Evolutionary conservation across 768 basidiomycete genomes (phyloP).

Genomic region (Leccinellum rugosiceps): DNA sequence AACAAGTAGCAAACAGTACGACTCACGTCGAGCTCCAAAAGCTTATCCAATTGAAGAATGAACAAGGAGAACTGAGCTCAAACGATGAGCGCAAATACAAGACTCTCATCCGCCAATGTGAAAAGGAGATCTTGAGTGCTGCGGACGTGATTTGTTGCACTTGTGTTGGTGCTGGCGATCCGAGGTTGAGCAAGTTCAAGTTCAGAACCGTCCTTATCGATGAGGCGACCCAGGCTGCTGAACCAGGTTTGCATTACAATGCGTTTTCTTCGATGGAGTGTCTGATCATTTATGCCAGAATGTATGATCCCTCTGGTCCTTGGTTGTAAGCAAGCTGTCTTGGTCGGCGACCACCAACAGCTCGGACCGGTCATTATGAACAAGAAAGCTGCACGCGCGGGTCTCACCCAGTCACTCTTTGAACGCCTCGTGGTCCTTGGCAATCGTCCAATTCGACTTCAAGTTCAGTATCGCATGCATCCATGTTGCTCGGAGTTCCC

Average conservation of each 20-base stretch:
- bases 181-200: constrained; percentile 93
- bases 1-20: constrained; percentile 95
- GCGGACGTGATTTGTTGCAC: constrained; percentile 99
- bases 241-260: constrained; percentile 64
- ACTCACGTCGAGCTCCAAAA: constrained; percentile 97
- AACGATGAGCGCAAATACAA: constrained; percentile 98
- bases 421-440: constrained; percentile 94
- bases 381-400: constrained; percentile 99
- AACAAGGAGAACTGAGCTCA: constrained; percentile 95
- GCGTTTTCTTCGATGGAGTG: not conserved
- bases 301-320: constrained; percentile 99
- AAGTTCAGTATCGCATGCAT: constrained; percentile 99
- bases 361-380: constrained; percentile 99
- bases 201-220: constrained; percentile 98
- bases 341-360: constrained; percentile 96
- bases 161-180: constrained; percentile 97
- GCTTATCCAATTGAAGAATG: constrained; percentile 95
- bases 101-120: constrained; percentile 89
- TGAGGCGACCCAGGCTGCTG: constrained; percentile 97
- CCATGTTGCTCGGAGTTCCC: constrained; percentile 99
- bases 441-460: constrained; percentile 95
- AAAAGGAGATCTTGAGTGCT: constrained; percentile 93
- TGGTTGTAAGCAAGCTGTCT: constrained; percentile 97
- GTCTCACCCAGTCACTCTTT: constrained; percentile 96
- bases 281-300: constrained; percentile 48